A percentile compares a stretch with the other conserved stretches of the same genome.
Evolutionary conservation across 805 yeast genomes (phyloP).

Genomic region (Candida succiphila): DNA sequence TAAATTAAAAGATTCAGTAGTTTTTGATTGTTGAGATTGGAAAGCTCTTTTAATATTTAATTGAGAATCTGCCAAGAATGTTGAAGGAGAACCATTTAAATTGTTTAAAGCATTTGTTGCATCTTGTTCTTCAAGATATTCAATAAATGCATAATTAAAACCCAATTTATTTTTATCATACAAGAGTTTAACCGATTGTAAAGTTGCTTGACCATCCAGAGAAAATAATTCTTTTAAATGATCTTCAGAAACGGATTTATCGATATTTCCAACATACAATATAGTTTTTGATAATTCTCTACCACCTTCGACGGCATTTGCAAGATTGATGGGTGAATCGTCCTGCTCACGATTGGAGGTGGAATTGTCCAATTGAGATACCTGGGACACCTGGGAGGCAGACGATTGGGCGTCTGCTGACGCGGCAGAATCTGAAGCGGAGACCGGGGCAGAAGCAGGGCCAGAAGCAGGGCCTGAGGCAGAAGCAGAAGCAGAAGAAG

Average conservation of each 20-base stretch:
- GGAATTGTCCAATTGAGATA: neutral
- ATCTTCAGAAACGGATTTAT: constrained; percentile 55
- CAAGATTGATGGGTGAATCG: constrained; percentile 26
- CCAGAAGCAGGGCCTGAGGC: neutral
- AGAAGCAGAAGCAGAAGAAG: constrained; percentile 16
- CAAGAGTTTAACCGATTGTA: constrained; percentile 58
- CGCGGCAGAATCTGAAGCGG: neutral
- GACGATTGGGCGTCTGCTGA: neutral
- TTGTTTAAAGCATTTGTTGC: constrained; percentile 57
- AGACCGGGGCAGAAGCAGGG: constrained; percentile 3
- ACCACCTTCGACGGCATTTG: constrained; percentile 74
- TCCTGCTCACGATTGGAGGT: neutral
- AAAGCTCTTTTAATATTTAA: constrained; percentile 75
- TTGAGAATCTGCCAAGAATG: constrained; percentile 38
- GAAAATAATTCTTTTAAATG: constrained; percentile 48
- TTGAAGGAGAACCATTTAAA: constrained; percentile 43
- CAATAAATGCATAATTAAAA: constrained; percentile 77
- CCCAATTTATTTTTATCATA: constrained; percentile 68
- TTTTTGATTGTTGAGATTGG: constrained; percentile 62
- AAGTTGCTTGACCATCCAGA: constrained; percentile 42
- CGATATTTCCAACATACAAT: constrained; percentile 69
- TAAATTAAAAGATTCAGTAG: constrained; percentile 49
- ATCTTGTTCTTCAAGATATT: constrained; percentile 44
- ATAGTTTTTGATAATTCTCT: constrained; percentile 67
- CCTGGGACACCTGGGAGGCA: neutral